Conservation (phyloP, 2,329 filamentous ascomycete species). For the Sporothrix euskadiensis region DNA sequence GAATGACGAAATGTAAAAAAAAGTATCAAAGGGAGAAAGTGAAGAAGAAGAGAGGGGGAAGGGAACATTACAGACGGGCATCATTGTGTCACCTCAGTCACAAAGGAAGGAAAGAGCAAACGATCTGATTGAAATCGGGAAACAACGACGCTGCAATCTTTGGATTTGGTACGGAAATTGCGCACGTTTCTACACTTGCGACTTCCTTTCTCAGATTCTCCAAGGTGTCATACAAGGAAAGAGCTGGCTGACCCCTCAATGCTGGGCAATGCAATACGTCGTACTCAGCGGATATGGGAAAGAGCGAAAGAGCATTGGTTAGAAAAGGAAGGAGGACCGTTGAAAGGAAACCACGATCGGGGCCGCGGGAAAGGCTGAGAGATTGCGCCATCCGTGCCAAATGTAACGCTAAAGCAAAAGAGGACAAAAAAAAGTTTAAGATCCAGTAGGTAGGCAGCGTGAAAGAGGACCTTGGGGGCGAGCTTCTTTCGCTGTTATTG, state of each 20-base stretch:
- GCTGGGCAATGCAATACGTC: too few relatives aligned
- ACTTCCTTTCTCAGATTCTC: neutral
- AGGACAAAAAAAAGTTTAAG: neutral
- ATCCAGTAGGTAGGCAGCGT: too few relatives aligned
- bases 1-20: too few relatives aligned
- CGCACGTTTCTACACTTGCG: neutral
- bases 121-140: neutral
- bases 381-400: constrained; percentile 19
- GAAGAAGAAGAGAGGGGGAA: neutral
- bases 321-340: neutral
- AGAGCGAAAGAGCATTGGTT: too few relatives aligned
- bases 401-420: constrained; percentile 4
- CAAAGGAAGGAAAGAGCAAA: neutral
- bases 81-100: neutral
- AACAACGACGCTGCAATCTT: neutral
- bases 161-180: neutral
- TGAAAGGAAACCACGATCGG: constrained; percentile 8
- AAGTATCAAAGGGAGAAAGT: neutral
- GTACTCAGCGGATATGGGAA: neutral
- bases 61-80: too few relatives aligned
- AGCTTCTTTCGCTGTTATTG: too few relatives aligned
- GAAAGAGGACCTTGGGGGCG: too few relatives aligned
- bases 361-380: neutral
- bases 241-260: neutral
- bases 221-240: neutral